Conservation (phyloP, 2,329 filamentous ascomycete genomes). For the Talaromyces sp. region DNA sequence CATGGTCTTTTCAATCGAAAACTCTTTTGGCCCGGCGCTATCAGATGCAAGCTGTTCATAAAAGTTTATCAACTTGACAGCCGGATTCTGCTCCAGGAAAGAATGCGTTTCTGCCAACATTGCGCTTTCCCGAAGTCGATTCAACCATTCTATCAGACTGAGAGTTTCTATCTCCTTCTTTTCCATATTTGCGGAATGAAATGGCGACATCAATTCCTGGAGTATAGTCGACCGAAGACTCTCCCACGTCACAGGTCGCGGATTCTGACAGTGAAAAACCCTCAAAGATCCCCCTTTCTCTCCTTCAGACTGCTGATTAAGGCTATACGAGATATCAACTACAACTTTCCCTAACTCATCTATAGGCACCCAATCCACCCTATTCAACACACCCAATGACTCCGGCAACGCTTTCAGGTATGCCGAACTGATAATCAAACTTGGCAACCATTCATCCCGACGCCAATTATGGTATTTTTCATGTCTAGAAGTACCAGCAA, state of each 20-base stretch:
- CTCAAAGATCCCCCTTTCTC: background rate
- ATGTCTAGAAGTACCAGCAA: background rate
- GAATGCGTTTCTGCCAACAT: background rate
- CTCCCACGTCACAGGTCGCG: background rate
- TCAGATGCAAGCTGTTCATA: background rate
- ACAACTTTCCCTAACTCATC: background rate
- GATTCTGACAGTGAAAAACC: background rate
- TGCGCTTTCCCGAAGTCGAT: background rate
- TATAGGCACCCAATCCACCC: constrained; percentile 2
- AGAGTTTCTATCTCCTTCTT: background rate
- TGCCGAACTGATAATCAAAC: background rate
- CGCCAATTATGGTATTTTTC: background rate
- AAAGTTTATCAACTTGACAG: constrained; percentile 2
- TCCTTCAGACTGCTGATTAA: background rate
- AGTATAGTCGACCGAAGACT: background rate
- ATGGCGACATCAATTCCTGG: background rate
- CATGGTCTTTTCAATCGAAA: background rate
- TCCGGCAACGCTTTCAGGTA: background rate
- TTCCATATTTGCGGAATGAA: background rate
- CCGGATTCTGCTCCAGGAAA: background rate
- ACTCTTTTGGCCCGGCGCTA: background rate
- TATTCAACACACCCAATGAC: background rate
- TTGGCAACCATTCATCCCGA: constrained; percentile 8
- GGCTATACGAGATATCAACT: background rate
- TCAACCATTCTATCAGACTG: background rate